phyloP scores from a whole-genome alignment of 495 filamentous ascomycete genomes.

The Neurospora sp. region DNA sequence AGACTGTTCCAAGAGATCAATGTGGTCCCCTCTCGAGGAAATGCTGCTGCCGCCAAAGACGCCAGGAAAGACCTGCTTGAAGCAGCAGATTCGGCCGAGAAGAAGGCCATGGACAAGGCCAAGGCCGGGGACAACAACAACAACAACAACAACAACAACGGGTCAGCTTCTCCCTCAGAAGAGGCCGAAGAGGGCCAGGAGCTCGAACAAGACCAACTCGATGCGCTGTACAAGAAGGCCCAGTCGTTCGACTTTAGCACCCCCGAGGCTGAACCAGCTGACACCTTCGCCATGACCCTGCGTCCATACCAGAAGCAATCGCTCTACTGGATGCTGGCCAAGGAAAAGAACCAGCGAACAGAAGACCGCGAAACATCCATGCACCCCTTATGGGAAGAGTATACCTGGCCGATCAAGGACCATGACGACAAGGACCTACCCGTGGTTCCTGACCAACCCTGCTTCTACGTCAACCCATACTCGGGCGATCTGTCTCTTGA shows the following conservation, averaged over 20 bases:
- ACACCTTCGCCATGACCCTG: slow-evolving; percentile 70
- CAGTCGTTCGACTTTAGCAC: slow-evolving; percentile 95
- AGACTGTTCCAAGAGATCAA: slow-evolving; percentile 84
- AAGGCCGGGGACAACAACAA: slow-evolving; percentile 33
- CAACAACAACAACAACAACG: slow-evolving; percentile 43
- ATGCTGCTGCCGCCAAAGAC: slow-evolving; percentile 65
- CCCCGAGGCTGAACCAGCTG: slow-evolving; percentile 69
- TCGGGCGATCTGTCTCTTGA: slow-evolving; percentile 88
- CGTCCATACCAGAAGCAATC: slow-evolving; percentile 95
- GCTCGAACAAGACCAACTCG: slow-evolving; percentile 90
- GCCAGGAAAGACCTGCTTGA: slow-evolving; percentile 74
- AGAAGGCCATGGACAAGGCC: slow-evolving; percentile 50
- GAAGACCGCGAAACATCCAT: slow-evolving; percentile 60
- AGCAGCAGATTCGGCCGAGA: slow-evolving; percentile 76
- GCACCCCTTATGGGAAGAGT: slow-evolving; percentile 98
- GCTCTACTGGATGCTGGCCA: slow-evolving; percentile 88
- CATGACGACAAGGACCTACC: slow-evolving; percentile 70
- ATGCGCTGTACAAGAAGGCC: slow-evolving; percentile 88
- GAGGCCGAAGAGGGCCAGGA: slow-evolving; percentile 78
- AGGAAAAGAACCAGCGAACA: slow-evolving; percentile 70
- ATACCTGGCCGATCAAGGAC: slow-evolving; percentile 79
- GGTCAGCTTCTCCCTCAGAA: slow-evolving; percentile 39
- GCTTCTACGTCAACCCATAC: slow-evolving; percentile 94
- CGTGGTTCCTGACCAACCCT: slow-evolving; percentile 47
- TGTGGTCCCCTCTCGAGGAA: slow-evolving; percentile 60